Conservation (phyloP, 2,329 filamentous ascomycete species). For the Albophoma yamanashiensis region DNA sequence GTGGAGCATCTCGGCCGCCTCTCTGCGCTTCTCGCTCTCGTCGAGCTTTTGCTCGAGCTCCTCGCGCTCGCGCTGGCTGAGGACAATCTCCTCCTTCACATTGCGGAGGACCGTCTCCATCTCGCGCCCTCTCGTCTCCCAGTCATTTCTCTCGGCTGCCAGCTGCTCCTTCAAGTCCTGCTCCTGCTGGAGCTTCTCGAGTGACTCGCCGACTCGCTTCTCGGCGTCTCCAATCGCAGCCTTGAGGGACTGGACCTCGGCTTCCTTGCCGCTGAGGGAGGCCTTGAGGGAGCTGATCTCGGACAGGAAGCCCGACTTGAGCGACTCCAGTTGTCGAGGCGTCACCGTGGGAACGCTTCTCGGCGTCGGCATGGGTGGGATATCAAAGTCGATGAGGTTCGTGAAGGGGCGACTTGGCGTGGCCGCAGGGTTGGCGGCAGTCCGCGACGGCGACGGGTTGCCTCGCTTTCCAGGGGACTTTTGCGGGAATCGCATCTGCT, state of each 20-base stretch:
- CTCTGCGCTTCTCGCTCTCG: constrained; percentile 63
- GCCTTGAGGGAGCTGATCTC: constrained; percentile 93
- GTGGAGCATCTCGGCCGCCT: constrained; percentile 65
- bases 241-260: constrained; percentile 80
- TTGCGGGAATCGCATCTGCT: constrained; percentile 47
- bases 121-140: constrained; percentile 77
- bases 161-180: constrained; percentile 59
- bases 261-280: constrained; percentile 83
- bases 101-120: constrained; percentile 73
- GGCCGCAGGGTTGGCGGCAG: constrained; percentile 17
- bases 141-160: constrained; percentile 64
- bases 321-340: constrained; percentile 79
- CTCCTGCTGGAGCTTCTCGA: constrained; percentile 76
- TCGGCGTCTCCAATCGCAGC: constrained; percentile 83
- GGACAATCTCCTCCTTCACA: constrained; percentile 71
- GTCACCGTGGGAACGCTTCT: constrained; percentile 85
- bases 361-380: constrained; percentile 87
- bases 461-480: constrained; percentile 34
- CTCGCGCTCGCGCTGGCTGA: constrained; percentile 70
- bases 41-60: constrained; percentile 66
- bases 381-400: constrained; percentile 66
- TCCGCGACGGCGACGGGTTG: constrained; percentile 19
- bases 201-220: constrained; percentile 75
- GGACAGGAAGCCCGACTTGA: constrained; percentile 84
- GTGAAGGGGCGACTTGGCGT: constrained; percentile 47